Conservation (phyloP, 2,329 filamentous ascomycete species). For the Sporothrix pallida region DNA sequence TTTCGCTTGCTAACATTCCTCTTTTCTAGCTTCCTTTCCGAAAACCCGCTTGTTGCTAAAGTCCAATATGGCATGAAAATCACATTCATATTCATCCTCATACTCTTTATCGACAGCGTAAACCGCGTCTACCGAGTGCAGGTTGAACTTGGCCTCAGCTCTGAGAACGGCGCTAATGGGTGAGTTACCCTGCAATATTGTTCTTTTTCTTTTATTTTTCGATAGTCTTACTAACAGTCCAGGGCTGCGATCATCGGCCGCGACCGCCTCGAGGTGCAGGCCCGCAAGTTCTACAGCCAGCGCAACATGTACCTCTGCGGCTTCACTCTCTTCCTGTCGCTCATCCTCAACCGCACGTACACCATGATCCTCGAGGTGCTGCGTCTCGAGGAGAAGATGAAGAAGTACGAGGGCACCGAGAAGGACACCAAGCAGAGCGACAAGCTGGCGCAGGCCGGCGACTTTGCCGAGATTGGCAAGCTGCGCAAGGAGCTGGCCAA, state of each 20-base stretch:
- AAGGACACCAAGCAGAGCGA: slow-evolving; percentile 68
- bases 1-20: background rate
- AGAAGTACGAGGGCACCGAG: slow-evolving; percentile 73
- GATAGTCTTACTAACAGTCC: slow-evolving; percentile 38
- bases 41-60: slow-evolving; percentile 83
- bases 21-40: slow-evolving; percentile 80
- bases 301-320: slow-evolving; percentile 99
- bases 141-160: slow-evolving; percentile 77
- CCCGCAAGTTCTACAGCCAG: slow-evolving; percentile 99
- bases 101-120: slow-evolving; percentile 97
- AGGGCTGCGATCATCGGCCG: slow-evolving; percentile 77
- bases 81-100: slow-evolving; percentile 97
- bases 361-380: slow-evolving; percentile 94
- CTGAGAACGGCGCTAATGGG: slow-evolving; percentile 62
- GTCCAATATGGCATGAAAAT: slow-evolving; percentile 98
- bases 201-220: background rate
- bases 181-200: slow-evolving; percentile 46
- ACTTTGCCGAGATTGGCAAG: slow-evolving; percentile 73
- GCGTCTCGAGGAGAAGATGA: slow-evolving; percentile 88
- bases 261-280: slow-evolving; percentile 97
- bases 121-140: slow-evolving; percentile 96
- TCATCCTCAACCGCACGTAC: slow-evolving; percentile 99
- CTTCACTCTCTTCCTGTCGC: slow-evolving; percentile 97
- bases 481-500: slow-evolving; percentile 74
- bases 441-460: slow-evolving; percentile 71